Evolutionary conservation across 306 rosid genomes (phyloP).

Genomic region (Inga laurina): DNA sequence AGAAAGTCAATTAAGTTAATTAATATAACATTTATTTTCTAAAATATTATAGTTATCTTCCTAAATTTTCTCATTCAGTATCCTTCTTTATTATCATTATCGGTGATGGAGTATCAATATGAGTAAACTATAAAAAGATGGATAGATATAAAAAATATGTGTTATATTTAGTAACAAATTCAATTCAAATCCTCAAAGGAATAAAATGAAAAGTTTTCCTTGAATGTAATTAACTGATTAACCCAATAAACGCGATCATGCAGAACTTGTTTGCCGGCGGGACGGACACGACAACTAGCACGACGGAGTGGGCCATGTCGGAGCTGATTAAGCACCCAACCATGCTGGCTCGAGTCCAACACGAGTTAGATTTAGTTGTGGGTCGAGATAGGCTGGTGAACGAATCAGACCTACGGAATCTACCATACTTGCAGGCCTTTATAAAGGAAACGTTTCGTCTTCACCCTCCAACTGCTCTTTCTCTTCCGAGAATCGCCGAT

Average conservation of each 20-base stretch:
- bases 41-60: no score
- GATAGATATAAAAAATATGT: no score
- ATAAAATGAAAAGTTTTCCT: no score
- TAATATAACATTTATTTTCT: no score
- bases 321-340: neutral
- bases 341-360: neutral
- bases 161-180: no score
- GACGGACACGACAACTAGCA: neutral
- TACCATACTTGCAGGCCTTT: neutral
- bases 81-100: no score
- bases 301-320: neutral
- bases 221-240: no score
- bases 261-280: neutral
- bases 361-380: neutral
- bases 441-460: neutral
- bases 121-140: no score
- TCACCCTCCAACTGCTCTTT: neutral
- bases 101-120: no score
- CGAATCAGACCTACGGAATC: neutral
- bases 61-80: fast-evolving
- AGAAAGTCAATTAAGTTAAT: no score
- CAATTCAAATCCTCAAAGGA: fast-evolving
- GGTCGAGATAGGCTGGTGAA: neutral
- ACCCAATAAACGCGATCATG: no score
- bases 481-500: neutral